Evolutionary conservation across 2,329 filamentous ascomycete species (phyloP).

Genomic region (Madurella fahalii): DNA sequence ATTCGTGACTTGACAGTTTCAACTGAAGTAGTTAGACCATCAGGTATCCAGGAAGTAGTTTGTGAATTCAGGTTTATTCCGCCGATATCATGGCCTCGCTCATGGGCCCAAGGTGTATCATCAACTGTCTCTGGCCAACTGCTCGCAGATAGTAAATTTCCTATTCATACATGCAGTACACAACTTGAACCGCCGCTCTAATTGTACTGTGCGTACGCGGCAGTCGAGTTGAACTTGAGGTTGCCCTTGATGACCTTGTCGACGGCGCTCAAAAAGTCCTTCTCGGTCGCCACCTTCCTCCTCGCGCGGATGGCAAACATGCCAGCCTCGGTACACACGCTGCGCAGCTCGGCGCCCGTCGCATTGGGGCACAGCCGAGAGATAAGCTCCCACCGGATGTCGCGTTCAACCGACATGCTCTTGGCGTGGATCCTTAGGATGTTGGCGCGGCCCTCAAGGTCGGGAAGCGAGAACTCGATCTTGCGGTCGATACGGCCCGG

Average conservation of each 20-base stretch:
- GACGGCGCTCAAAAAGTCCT: constrained; percentile 95
- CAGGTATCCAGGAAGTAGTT: neutral
- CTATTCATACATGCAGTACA: constrained; percentile 20
- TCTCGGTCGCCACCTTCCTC: constrained; percentile 97
- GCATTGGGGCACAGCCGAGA: constrained; percentile 95
- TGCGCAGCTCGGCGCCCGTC: constrained; percentile 91
- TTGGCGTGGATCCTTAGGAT: constrained; percentile 98
- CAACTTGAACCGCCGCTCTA: constrained; percentile 43
- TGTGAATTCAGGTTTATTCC: neutral
- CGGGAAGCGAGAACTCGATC: constrained; percentile 96
- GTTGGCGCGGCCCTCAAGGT: constrained; percentile 95
- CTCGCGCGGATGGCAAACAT: constrained; percentile 96
- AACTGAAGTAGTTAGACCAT: too few species aligned
- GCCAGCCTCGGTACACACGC: constrained; percentile 94
- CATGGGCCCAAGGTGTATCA: neutral
- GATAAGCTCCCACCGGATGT: constrained; percentile 98
- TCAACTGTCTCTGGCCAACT: neutral
- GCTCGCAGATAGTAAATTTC: neutral
- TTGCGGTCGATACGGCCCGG: constrained; percentile 97
- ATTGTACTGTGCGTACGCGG: constrained; percentile 99
- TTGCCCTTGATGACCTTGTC: constrained; percentile 99
- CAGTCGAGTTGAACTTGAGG: constrained; percentile 98
- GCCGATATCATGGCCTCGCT: neutral
- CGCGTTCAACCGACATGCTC: constrained; percentile 98
- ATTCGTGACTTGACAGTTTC: too few species aligned